These are phyloP conservation scores for Gossypium stocksii DNA, from an alignment of 345 rosid species.

Conservation along the genomic window DNA sequence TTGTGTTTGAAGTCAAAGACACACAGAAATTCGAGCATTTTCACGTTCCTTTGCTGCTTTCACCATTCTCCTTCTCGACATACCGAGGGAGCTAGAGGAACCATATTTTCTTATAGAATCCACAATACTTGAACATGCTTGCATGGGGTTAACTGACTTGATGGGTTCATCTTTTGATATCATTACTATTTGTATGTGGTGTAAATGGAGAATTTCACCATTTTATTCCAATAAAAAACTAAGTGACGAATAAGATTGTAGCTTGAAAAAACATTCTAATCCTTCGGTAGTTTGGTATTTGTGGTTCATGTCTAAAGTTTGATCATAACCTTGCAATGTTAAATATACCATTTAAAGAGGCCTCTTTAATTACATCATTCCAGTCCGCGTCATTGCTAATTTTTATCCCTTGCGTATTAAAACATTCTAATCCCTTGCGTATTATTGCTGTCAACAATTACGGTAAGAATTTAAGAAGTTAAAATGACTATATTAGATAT, in stretches of 20 bases:
- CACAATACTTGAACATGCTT: neutral
- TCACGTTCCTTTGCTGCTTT: constrained; percentile 82
- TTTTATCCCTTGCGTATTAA: too few relatives aligned
- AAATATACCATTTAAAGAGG: neutral
- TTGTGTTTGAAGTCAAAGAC: constrained; percentile 67
- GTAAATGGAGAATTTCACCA: neutral
- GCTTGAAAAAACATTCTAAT: neutral
- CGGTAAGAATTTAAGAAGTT: too few relatives aligned
- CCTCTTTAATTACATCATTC: neutral
- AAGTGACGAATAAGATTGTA: neutral
- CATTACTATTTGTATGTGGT: neutral
- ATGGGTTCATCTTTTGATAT: neutral
- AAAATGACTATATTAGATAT: too few relatives aligned
- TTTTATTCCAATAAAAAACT: neutral
- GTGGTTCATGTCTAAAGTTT: neutral
- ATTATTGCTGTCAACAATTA: too few relatives aligned
- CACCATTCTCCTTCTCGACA: constrained; percentile 82
- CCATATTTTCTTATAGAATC: neutral
- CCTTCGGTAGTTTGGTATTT: neutral
- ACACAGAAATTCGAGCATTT: constrained; percentile 74
- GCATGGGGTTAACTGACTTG: neutral
- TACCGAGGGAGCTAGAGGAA: constrained; percentile 74
- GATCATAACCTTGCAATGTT: neutral
- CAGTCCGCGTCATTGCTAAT: neutral
- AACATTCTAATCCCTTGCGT: too few relatives aligned